These are phyloP conservation scores for Groenewaldozyma tartarivorans DNA, from an alignment of 805 yeast species.

Conservation along the genomic window DNA sequence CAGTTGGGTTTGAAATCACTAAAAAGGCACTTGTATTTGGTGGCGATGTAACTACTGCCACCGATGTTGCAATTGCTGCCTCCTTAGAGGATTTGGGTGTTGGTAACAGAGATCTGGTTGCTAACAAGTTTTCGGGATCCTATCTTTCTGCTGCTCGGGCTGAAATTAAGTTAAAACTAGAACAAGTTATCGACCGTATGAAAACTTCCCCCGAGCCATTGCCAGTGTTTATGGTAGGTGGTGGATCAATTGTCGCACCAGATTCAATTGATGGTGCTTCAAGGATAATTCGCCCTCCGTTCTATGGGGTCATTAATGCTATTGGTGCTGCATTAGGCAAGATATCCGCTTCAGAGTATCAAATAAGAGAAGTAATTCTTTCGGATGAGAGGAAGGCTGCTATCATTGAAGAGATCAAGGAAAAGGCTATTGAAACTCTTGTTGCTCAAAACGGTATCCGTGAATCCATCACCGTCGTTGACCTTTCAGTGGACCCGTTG, in stretches of 20 bases:
- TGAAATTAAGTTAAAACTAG: conserved; percentile 27
- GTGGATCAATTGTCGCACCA: conserved; percentile 41
- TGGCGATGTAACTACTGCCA: conserved; percentile 33
- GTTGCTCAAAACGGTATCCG: conserved; percentile 23
- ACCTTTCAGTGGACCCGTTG: conserved; percentile 23
- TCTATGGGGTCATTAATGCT: conserved; percentile 38
- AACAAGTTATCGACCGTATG: conserved; percentile 35
- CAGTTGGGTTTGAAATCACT: conserved; percentile 35
- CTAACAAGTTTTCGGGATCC: conserved; percentile 15
- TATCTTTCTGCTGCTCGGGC: conserved; percentile 22
- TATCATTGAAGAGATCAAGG: conserved; percentile 15
- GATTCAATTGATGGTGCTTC: conserved; percentile 33
- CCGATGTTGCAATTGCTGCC: conserved; percentile 29
- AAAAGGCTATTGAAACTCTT: conserved; percentile 18
- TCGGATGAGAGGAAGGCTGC: conserved; percentile 16
- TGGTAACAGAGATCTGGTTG: conserved; percentile 15
- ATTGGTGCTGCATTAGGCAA: conserved; percentile 43
- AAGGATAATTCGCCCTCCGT: conserved; percentile 34
- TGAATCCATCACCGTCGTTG: conserved; percentile 22
- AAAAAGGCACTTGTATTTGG: conserved; percentile 33
- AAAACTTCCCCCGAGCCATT: conserved; percentile 36
- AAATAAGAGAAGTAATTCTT: conserved; percentile 15
- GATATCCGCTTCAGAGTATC: conserved; percentile 28
- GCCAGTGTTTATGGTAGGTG: conserved; percentile 39
- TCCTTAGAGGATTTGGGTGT: conserved; percentile 6